phyloP scores from a whole-genome alignment of 768 basidiomycete species.

The Russula foetens region DNA sequence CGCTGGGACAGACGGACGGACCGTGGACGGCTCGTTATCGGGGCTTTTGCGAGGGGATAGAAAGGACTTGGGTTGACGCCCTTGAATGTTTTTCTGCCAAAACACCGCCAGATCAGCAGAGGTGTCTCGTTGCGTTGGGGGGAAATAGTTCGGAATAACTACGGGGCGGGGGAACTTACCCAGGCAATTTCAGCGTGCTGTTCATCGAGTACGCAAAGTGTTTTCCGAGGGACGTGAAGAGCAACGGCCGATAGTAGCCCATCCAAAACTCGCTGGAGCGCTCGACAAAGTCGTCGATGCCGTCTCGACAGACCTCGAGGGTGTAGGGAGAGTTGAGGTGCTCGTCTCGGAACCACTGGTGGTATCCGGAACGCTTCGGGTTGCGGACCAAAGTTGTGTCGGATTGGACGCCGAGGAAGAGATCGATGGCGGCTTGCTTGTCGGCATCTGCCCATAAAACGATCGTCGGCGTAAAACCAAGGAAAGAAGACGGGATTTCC shows the following conservation, averaged over 20 bases:
- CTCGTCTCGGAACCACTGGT: constrained; percentile 74
- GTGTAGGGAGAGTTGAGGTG: constrained; percentile 63
- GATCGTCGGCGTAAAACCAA: not conserved
- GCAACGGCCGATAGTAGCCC: constrained; percentile 77
- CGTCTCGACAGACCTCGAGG: constrained; percentile 53
- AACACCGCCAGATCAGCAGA: not conserved
- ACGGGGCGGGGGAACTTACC: constrained; percentile 36
- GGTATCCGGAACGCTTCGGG: constrained; percentile 63
- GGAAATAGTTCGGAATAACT: not conserved
- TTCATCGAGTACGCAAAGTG: constrained; percentile 95
- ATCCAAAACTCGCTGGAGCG: constrained; percentile 72
- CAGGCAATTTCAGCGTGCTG: constrained; percentile 74
- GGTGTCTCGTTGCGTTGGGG: not conserved
- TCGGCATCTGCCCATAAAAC: constrained; percentile 73
- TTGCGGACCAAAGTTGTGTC: constrained; percentile 41
- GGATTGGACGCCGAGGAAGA: constrained; percentile 77
- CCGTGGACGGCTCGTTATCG: constrained; percentile 31
- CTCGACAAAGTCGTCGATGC: constrained; percentile 52
- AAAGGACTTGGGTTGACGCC: constrained; percentile 73
- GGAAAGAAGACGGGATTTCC: not conserved
- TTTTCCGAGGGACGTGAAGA: constrained; percentile 80
- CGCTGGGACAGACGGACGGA: constrained; percentile 12
- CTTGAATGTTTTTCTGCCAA: constrained; percentile 54
- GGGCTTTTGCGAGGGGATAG: constrained; percentile 39
- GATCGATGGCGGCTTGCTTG: constrained; percentile 94